phyloP scores from a whole-genome alignment of 805 yeast species.

The Starmerella stellata region DNA sequence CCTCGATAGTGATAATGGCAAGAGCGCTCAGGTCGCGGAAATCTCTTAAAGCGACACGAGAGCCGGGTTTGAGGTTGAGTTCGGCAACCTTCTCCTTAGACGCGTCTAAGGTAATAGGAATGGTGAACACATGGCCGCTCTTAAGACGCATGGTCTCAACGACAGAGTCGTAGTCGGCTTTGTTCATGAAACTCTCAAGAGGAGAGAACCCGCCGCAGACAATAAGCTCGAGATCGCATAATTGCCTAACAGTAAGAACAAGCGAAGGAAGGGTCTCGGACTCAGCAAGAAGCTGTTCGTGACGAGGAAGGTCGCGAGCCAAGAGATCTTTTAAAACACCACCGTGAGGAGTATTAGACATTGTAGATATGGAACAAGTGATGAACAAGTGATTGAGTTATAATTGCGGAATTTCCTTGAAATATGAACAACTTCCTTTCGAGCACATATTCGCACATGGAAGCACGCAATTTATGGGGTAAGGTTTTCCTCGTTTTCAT shows the following conservation, averaged over 20 bases:
- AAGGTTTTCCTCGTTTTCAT: background rate
- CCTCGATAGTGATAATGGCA: conserved; percentile 65
- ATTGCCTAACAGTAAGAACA: conserved; percentile 63
- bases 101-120: conserved; percentile 82
- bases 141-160: conserved; percentile 50
- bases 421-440: too few species aligned
- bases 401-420: too few species aligned
- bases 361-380: conserved; percentile 5
- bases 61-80: conserved; percentile 31
- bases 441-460: background rate
- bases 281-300: conserved; percentile 39
- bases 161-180: conserved; percentile 51
- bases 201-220: conserved; percentile 92
- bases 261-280: conserved; percentile 30
- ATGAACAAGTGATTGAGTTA: background rate
- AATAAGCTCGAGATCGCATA: conserved; percentile 83
- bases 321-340: conserved; percentile 73
- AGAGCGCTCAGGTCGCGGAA: conserved; percentile 61
- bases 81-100: conserved; percentile 31
- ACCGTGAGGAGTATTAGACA: conserved; percentile 65
- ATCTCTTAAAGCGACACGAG: conserved; percentile 57
- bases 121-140: conserved; percentile 70
- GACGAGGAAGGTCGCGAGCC: conserved; percentile 55
- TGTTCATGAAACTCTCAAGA: conserved; percentile 48
- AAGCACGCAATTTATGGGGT: background rate